Percentiles rank a stretch among this genome's conserved stretches.
Evolutionary conservation across 1,284 basidiomycete species (phyloP).

Genomic region (Porphyrellus sp.): DNA sequence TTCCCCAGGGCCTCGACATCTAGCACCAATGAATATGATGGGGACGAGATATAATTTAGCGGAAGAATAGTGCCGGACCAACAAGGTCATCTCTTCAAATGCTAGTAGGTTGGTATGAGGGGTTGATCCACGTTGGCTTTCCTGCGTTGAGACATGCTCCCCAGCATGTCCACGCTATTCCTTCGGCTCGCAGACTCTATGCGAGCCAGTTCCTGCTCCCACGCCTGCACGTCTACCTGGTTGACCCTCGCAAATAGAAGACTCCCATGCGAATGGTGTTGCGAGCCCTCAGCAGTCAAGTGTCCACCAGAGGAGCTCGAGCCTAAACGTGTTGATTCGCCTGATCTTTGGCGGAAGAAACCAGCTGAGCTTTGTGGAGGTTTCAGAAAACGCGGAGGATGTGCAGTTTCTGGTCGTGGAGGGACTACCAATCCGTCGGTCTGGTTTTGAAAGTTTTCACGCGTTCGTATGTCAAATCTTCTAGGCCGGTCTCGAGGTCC

Average conservation of each 20-base stretch:
- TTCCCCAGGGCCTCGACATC: conserved; percentile 9
- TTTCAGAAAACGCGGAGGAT: conserved; percentile 18
- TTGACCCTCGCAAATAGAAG: conserved; percentile 33
- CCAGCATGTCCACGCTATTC: conserved; percentile 56
- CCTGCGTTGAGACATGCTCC: conserved; percentile 51
- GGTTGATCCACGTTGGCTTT: conserved; percentile 30
- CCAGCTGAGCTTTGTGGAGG: conserved; percentile 8
- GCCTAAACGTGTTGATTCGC: conserved; percentile 20
- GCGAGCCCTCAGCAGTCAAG: conserved; percentile 26
- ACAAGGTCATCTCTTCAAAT: conserved; percentile 28
- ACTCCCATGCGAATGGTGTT: conserved; percentile 11
- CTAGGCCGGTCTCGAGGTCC: conserved; percentile 57
- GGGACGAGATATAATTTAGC: conserved; percentile 8
- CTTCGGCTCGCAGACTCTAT: conserved; percentile 64
- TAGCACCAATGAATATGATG: conserved; percentile 6
- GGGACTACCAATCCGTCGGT: conserved; percentile 16
- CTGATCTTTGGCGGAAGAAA: conserved; percentile 26
- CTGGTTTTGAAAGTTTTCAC: conserved; percentile 18
- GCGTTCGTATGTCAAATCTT: conserved; percentile 30
- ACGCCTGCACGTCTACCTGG: conserved; percentile 51
- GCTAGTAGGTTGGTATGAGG: conserved; percentile 26
- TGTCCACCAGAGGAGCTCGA: conserved; percentile 35
- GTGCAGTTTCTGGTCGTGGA: conserved; percentile 33
- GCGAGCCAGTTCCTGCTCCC: conserved; percentile 72
- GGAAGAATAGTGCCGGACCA: conserved; percentile 1